phyloP scores from a whole-genome alignment of 2,329 filamentous ascomycete genomes.

The Clathrospora elynae region DNA sequence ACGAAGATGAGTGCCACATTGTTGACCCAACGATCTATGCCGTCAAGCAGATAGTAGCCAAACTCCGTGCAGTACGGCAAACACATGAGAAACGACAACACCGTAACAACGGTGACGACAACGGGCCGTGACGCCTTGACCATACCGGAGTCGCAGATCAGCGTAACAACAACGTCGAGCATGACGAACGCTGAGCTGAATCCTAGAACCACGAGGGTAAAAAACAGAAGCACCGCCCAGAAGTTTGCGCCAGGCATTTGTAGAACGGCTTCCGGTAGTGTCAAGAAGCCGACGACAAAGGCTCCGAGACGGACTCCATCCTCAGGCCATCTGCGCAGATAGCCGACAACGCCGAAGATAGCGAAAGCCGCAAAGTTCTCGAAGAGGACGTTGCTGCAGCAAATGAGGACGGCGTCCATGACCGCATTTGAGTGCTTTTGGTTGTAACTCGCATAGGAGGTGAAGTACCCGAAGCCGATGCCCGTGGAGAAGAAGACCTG shows the following conservation, averaged over 20 bases:
- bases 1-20: constrained; percentile 61
- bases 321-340: constrained; percentile 50
- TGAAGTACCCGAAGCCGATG: constrained; percentile 63
- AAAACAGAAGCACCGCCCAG: constrained; percentile 64
- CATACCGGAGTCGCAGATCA: constrained; percentile 59
- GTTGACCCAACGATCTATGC: constrained; percentile 62
- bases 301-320: constrained; percentile 57
- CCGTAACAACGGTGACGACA: constrained; percentile 57
- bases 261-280: constrained; percentile 60
- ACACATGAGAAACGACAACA: constrained; percentile 60
- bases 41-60: constrained; percentile 61
- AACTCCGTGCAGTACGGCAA: constrained; percentile 64
- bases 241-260: constrained; percentile 64
- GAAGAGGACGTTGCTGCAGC: constrained; percentile 61
- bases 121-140: constrained; percentile 53
- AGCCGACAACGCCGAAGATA: constrained; percentile 63
- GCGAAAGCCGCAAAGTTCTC: constrained; percentile 59
- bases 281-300: constrained; percentile 64
- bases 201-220: constrained; percentile 63
- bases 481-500: constrained; percentile 66
- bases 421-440: constrained; percentile 62
- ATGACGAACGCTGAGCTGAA: constrained; percentile 65
- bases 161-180: constrained; percentile 61
- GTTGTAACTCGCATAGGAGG: constrained; percentile 64
- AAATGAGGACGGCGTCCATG: constrained; percentile 63